Evolutionary conservation across 345 rosid genomes (phyloP).

Genomic region (Syzygium aqueum): DNA sequence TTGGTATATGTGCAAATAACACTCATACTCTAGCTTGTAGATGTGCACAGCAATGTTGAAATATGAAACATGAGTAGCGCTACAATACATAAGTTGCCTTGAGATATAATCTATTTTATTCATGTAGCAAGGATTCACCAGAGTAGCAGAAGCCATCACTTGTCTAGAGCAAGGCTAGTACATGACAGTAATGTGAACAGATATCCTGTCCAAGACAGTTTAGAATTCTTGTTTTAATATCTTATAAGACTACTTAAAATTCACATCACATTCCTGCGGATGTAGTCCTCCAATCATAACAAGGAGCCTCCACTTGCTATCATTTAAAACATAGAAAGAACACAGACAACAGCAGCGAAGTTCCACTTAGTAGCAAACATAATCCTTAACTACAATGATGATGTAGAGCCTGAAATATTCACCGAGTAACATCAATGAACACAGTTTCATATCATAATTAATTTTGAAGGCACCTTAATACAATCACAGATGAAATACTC

Average conservation of each 20-base stretch:
- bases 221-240: not conserved
- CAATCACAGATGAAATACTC: not conserved
- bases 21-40: not conserved
- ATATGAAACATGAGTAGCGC: not conserved
- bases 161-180: not conserved
- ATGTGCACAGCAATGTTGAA: not conserved
- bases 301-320: not conserved
- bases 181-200: not conserved
- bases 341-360: not conserved
- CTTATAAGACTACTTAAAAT: not conserved
- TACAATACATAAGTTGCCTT: not conserved
- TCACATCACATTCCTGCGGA: not conserved
- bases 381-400: not conserved
- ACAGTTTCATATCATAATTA: not conserved
- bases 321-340: not conserved
- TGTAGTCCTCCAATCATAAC: not conserved
- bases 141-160: not conserved
- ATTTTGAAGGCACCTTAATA: not conserved
- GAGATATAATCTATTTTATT: not conserved
- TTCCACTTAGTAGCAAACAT: not conserved
- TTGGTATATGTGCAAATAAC: not conserved
- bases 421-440: not conserved
- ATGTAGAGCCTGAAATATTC: not conserved
- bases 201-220: not conserved
- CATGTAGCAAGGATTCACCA: not conserved